Conservation (phyloP, 495 filamentous ascomycete species). For the Podospora conica region DNA sequence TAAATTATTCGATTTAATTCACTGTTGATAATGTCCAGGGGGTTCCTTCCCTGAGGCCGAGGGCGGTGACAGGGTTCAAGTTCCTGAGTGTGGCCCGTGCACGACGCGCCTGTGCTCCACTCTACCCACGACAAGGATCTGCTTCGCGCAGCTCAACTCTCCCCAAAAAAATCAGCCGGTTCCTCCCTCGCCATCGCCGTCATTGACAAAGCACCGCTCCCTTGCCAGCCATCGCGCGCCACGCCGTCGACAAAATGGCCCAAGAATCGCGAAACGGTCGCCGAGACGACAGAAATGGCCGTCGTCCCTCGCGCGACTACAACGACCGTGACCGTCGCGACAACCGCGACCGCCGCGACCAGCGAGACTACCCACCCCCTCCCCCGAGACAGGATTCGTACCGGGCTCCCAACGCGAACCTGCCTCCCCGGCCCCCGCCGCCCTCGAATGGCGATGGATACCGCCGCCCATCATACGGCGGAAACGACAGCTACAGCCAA, state of each 20-base stretch:
- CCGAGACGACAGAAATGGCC: neutral
- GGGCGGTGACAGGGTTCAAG: neutral
- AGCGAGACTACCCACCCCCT: neutral
- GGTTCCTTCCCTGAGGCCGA: too few species aligned
- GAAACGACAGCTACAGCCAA: neutral
- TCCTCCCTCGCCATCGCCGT: neutral
- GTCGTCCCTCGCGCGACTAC: constrained; percentile 7
- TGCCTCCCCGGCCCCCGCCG: neutral
- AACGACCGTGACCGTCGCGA: constrained; percentile 11
- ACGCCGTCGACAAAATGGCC: neutral
- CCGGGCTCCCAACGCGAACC: neutral
- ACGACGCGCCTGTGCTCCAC: neutral
- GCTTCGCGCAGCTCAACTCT: neutral
- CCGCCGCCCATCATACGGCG: neutral
- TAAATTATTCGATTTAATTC: too few species aligned
- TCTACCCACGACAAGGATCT: neutral
- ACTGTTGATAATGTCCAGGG: too few species aligned
- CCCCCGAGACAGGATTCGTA: neutral
- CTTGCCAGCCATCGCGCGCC: neutral
- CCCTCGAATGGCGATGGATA: neutral
- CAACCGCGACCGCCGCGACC: constrained; percentile 5
- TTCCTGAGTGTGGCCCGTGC: neutral
- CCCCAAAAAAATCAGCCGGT: neutral
- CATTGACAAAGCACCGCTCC: neutral
- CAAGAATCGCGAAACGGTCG: neutral